Base-by-base conservation (phyloP, 2,329 filamentous ascomycete genomes). In the Chaetomium sp. region DNA sequence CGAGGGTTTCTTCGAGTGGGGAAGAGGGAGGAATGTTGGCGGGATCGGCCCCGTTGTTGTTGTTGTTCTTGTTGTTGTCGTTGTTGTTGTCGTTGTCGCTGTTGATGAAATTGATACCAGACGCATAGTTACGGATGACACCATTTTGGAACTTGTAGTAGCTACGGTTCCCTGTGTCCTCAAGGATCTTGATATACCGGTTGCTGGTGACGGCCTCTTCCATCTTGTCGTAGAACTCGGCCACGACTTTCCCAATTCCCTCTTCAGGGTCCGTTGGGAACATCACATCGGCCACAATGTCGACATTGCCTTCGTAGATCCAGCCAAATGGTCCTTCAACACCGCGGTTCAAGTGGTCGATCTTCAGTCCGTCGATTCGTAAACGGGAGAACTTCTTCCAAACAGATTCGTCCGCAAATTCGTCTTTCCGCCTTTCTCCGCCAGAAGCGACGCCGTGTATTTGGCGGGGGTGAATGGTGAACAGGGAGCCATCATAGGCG, bases 371-470 rank as follows among this genome's bases (percentile, higher is more conserved):
- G 67, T 99, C 94, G 56, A 99, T 95, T 5, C 94, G 84, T 56
- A 97, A 83, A 32, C 94, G 83, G 67, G 87, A 96, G 62, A 96
- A 91, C 71, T 96, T 97, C 72, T 97, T 96, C 92, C 92, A 99
- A 0, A 85, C 85, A 56, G 82, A 83, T 3, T 81, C 74, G 53
- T 88, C 85, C 33, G 81, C 84, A 49, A 85, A 78, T 14, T 79
- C 78, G 57, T 85, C 81, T 1, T 74, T 69, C 1, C 77, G 76
- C 36, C 82, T 75, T 36, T 78, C 75, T 9, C 85, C 79, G 5
- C 79, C 79, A 7, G 88, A 84, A 0, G 86, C 84, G 53, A 88
- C 84, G 43, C 89, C 86, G 67, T 96, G 91, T 5, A 89, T 86
- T 71, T 97, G 94, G 14, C 91, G 84, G 4, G 92, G 94, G 69